Conservation (phyloP, 2,329 filamentous ascomycete genomes). For the Pezicula rhizophila region DNA sequence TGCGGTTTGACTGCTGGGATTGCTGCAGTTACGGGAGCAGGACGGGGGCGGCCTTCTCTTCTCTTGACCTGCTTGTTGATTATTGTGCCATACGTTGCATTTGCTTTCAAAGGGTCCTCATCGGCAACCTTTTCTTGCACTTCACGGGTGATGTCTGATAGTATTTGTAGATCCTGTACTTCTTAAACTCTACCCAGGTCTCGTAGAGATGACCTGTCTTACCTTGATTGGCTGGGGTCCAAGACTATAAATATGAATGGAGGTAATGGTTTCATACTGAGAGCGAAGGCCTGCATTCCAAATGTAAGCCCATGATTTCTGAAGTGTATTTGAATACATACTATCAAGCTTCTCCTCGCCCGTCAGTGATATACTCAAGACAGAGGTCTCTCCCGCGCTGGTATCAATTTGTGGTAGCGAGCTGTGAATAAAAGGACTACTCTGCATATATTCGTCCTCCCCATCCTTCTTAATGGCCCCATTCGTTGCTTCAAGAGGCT, state of each 20-base stretch:
- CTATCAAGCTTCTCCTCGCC: constrained; percentile 66
- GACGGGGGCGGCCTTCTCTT: constrained; percentile 29
- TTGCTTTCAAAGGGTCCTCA: constrained; percentile 53
- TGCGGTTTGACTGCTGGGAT: constrained; percentile 30
- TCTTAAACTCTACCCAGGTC: not conserved
- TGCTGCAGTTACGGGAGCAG: constrained; percentile 27
- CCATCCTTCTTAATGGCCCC: constrained; percentile 41
- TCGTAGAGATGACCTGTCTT: constrained; percentile 10
- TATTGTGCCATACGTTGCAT: constrained; percentile 66
- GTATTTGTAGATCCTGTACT: constrained; percentile 53
- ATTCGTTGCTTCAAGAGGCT: constrained; percentile 26
- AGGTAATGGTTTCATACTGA: constrained; percentile 65
- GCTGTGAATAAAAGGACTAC: constrained; percentile 61
- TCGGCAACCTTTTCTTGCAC: constrained; percentile 47
- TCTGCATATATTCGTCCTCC: constrained; percentile 63
- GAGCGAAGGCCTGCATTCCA: constrained; percentile 51
- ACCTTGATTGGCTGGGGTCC: constrained; percentile 64
- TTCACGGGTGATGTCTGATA: constrained; percentile 65
- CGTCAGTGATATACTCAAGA: constrained; percentile 59
- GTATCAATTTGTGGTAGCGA: constrained; percentile 53
- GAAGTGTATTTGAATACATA: constrained; percentile 31
- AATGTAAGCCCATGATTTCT: not conserved
- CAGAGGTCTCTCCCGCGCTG: constrained; percentile 43
- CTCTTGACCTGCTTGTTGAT: constrained; percentile 61
- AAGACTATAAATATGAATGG: constrained; percentile 84